A percentile compares a stretch with the other conserved stretches of the same genome.
Conservation (phyloP, 805 yeast genomes). For the Candida awuae region DNA sequence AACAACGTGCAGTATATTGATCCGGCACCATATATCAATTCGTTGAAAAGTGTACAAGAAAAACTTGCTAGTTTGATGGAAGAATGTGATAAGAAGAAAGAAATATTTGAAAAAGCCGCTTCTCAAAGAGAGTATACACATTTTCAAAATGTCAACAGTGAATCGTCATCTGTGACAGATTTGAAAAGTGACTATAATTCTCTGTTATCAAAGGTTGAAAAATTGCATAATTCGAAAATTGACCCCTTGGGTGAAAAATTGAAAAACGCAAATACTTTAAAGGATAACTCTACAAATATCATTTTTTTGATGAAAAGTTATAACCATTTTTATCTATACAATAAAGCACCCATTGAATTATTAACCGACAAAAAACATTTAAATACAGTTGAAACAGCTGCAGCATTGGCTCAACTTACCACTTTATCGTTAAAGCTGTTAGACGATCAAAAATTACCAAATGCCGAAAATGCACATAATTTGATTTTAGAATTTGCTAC, state of each 20-base stretch:
- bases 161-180: conserved; percentile 36
- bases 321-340: conserved; percentile 61
- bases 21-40: conserved; percentile 90
- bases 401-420: conserved; percentile 55
- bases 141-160: conserved; percentile 52
- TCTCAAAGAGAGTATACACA: conserved; percentile 57
- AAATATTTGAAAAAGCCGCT: conserved; percentile 48
- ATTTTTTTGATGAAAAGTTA: conserved; percentile 70
- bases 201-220: conserved; percentile 46
- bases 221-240: conserved; percentile 45
- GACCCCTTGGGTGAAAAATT: conserved; percentile 65
- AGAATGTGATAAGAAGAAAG: conserved; percentile 45
- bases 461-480: conserved; percentile 28
- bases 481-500: conserved; percentile 67
- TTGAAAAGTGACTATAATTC: conserved; percentile 40
- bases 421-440: conserved; percentile 58
- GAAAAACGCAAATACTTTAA: conserved; percentile 58
- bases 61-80: conserved; percentile 57
- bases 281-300: conserved; percentile 65
- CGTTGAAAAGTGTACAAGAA: conserved; percentile 77
- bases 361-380: conserved; percentile 31
- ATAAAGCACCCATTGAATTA: conserved; percentile 45
- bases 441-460: conserved; percentile 40
- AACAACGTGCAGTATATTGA: conserved; percentile 32
- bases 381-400: conserved; percentile 47